Conservation (phyloP, 306 rosid genomes). For the Rosa rugosa region DNA sequence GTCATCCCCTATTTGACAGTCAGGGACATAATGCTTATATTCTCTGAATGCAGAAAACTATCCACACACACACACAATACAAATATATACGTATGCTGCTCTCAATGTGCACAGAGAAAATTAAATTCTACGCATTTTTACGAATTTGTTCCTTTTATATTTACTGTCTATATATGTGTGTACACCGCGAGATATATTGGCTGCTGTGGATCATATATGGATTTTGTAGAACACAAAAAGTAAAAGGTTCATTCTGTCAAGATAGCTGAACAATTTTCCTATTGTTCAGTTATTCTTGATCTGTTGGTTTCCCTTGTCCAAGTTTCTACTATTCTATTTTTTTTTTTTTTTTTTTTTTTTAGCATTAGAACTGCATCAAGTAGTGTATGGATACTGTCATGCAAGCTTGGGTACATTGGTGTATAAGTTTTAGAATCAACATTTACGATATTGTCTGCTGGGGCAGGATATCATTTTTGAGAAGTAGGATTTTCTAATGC, state of each 20-base stretch:
- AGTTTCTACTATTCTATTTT: neutral
- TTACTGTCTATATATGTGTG: neutral
- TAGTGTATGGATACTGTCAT: neutral
- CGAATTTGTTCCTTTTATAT: neutral
- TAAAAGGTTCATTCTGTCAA: neutral
- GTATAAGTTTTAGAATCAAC: neutral
- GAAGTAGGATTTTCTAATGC: neutral
- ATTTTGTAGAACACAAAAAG: neutral
- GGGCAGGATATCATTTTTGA: neutral
- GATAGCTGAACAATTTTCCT: neutral
- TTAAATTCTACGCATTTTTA: neutral
- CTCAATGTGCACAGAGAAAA: neutral
- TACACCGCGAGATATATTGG: neutral
- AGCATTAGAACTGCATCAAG: neutral
- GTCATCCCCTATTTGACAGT: conserved; percentile 4
- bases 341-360: too few relatives aligned
- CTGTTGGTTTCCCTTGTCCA: neutral
- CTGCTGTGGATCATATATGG: neutral
- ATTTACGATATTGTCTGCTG: neutral
- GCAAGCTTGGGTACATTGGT: neutral
- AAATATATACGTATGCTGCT: neutral
- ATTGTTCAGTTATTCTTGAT: neutral
- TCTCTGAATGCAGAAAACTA: neutral
- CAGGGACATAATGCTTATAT: conserved; percentile 9
- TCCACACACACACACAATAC: neutral